Evolutionary conservation across 805 yeast genomes (phyloP).

Genomic region (Debaryomyces maramus): DNA sequence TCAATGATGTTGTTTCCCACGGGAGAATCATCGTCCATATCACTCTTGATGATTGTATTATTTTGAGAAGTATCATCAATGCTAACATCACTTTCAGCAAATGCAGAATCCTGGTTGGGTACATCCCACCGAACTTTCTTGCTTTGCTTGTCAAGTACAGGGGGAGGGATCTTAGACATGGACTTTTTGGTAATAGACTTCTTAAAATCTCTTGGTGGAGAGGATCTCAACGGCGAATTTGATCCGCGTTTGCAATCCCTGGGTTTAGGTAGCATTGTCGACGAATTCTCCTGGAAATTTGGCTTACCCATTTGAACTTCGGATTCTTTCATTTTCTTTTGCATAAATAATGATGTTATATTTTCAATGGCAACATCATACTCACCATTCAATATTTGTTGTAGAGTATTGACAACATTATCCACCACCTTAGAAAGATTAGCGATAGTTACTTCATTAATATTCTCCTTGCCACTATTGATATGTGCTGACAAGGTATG

Average conservation of each 20-base stretch:
- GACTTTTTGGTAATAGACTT: constrained; percentile 16
- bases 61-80: constrained; percentile 20
- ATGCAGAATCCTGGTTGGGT: constrained; percentile 20
- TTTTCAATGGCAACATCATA: constrained; percentile 36
- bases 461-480: constrained; percentile 1
- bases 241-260: constrained; percentile 22
- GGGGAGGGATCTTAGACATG: neutral
- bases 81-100: constrained; percentile 31
- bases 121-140: constrained; percentile 52
- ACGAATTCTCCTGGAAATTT: constrained; percentile 1
- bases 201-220: constrained; percentile 26
- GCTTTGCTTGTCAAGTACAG: constrained; percentile 8
- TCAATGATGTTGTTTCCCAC: constrained; percentile 23
- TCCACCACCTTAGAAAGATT: neutral
- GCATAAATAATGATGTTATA: constrained; percentile 28
- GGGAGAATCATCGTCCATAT: constrained; percentile 31
- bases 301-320: constrained; percentile 4
- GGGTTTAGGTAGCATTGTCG: constrained; percentile 4
- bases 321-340: constrained; percentile 16
- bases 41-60: constrained; percentile 18
- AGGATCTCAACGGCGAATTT: constrained; percentile 25
- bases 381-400: constrained; percentile 31
- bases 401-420: constrained; percentile 9
- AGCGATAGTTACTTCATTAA: neutral
- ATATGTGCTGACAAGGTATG: neutral